phyloP scores from a whole-genome alignment of 192 early-diverging fungal genomes.

The Gigaspora rosea region DNA sequence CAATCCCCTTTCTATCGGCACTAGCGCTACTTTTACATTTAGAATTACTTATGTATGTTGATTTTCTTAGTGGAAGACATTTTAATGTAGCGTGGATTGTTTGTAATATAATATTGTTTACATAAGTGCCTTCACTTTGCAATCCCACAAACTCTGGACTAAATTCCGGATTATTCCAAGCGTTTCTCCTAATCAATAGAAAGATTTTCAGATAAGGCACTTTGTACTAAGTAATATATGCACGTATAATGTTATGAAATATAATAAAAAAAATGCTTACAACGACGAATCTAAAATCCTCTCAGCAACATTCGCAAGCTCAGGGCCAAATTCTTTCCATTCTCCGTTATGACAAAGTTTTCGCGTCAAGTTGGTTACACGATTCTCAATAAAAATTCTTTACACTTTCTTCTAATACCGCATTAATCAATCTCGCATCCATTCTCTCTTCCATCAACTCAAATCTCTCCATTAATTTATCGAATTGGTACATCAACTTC shows the following conservation, averaged over 20 bases:
- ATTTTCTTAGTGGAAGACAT: not conserved
- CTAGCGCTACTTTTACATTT: constrained; percentile 1
- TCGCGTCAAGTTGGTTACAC: not conserved
- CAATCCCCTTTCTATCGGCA: constrained; percentile 7
- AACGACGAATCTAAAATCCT: constrained; percentile 14
- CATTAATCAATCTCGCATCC: no score
- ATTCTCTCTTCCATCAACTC: no score
- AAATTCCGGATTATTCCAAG: constrained; percentile 21
- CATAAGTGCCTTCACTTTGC: constrained; percentile 10
- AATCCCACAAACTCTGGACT: not conserved
- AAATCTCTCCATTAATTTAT: no score
- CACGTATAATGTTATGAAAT: not conserved
- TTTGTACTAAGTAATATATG: not conserved
- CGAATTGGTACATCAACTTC: no score
- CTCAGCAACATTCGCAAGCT: not conserved
- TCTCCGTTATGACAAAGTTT: not conserved
- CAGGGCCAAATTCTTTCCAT: not conserved
- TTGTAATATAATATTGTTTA: constrained; percentile 2
- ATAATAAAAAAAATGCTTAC: constrained; percentile 2
- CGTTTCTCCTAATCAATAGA: not conserved
- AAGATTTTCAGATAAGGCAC: not conserved
- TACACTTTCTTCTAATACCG: not conserved
- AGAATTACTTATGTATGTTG: constrained; percentile 2
- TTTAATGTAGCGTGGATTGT: constrained; percentile 6
- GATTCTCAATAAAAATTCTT: constrained; percentile 15